phyloP scores from a whole-genome alignment of 768 basidiomycete species.

The Boletus edulis region DNA sequence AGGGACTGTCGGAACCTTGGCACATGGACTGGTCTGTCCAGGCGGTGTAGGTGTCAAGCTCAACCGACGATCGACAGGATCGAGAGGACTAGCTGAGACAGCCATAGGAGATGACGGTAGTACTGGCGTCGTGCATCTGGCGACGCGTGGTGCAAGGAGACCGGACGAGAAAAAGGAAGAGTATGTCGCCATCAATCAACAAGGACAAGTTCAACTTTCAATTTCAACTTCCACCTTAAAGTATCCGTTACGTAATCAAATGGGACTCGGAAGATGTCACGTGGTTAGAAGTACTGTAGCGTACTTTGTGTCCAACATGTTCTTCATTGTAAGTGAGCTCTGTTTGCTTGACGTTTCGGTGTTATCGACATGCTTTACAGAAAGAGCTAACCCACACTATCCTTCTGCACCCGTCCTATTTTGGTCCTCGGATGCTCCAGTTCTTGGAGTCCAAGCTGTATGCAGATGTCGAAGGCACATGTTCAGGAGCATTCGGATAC shows the following conservation, averaged over 20 bases:
- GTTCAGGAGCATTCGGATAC: constrained; percentile 92
- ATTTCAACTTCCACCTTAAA: constrained; percentile 11
- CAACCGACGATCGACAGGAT: constrained; percentile 36
- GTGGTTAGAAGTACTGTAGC: not conserved
- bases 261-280: too few relatives aligned
- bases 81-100: constrained; percentile 18
- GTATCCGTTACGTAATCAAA: too few relatives aligned
- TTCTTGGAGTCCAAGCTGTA: constrained; percentile 93
- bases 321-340: constrained; percentile 61
- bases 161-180: constrained; percentile 73
- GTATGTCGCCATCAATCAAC: constrained; percentile 40
- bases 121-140: constrained; percentile 22
- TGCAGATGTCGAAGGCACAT: constrained; percentile 96
- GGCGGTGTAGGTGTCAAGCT: constrained; percentile 38
- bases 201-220: constrained; percentile 17
- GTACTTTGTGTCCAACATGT: constrained; percentile 40
- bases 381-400: constrained; percentile 98
- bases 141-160: constrained; percentile 50
- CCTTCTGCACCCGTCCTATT: constrained; percentile 96
- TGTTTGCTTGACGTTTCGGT: not conserved
- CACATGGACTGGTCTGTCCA: constrained; percentile 25
- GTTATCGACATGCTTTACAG: constrained; percentile 38
- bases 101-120: constrained; percentile 25
- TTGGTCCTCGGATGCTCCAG: constrained; percentile 92
- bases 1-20: constrained; percentile 19